Evolutionary conservation across 805 yeast species (phyloP).

Genomic region (Barnettozyma botsteinii): DNA sequence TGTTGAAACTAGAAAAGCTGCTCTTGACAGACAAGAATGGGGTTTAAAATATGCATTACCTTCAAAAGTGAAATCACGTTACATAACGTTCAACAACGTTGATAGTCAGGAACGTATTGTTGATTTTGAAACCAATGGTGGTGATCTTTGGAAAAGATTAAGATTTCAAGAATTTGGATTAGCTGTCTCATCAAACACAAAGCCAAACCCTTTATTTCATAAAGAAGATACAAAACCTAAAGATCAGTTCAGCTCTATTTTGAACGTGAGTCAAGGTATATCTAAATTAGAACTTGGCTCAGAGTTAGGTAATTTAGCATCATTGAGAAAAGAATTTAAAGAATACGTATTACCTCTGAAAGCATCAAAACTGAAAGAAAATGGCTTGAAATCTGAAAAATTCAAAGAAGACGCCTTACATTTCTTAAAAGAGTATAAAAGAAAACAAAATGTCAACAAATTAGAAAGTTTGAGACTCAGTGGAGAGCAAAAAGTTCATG

Average conservation of each 20-base stretch:
- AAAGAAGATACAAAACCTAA: constrained; percentile 10
- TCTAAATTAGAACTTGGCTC: constrained; percentile 8
- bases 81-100: constrained; percentile 56
- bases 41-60: constrained; percentile 75
- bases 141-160: constrained; percentile 51
- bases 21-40: constrained; percentile 62
- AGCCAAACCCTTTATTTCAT: constrained; percentile 31
- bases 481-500: constrained; percentile 37
- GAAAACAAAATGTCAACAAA: constrained; percentile 3
- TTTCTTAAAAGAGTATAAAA: constrained; percentile 29
- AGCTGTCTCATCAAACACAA: constrained; percentile 22
- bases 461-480: constrained; percentile 7
- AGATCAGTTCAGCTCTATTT: constrained; percentile 23
- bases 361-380: constrained; percentile 35
- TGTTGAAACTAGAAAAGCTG: constrained; percentile 60
- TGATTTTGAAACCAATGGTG: constrained; percentile 60
- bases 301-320: constrained; percentile 26
- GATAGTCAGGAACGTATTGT: constrained; percentile 66
- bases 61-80: constrained; percentile 48
- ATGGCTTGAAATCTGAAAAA: constrained; percentile 27
- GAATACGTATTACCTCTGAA: constrained; percentile 47
- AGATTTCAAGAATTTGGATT: constrained; percentile 67
- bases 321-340: constrained; percentile 47
- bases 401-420: constrained; percentile 21
- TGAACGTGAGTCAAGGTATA: constrained; percentile 3